phyloP scores from a whole-genome alignment of 2,329 filamentous ascomycete species.

The Colletotrichum musae region DNA sequence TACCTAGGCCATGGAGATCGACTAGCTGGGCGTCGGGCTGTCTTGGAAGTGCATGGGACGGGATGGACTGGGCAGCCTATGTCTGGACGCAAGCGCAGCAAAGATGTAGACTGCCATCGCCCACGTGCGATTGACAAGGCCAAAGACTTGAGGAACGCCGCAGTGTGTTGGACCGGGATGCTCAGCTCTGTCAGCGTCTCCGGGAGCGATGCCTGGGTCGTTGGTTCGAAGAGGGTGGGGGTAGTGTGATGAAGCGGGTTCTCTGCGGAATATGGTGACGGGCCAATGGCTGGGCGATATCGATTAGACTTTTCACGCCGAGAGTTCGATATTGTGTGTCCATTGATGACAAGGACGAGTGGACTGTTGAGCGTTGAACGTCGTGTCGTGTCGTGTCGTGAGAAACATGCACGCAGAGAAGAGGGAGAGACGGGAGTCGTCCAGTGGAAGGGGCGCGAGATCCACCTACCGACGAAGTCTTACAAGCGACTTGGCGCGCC shows the following conservation, averaged over 20 bases:
- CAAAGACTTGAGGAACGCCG: conserved; percentile 4
- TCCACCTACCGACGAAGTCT: background rate
- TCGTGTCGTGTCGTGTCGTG: conserved; percentile 1
- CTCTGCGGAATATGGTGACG: too few relatives aligned
- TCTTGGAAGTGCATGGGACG: conserved; percentile 13
- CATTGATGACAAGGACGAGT: background rate
- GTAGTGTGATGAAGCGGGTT: background rate
- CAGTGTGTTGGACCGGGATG: background rate
- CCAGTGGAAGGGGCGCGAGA: background rate
- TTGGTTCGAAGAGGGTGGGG: background rate
- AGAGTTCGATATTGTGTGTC: background rate
- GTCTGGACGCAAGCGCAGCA: conserved; percentile 10
- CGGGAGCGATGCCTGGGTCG: background rate
- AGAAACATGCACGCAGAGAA: background rate
- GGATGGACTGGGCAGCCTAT: conserved; percentile 8
- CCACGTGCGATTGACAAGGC: conserved; percentile 23
- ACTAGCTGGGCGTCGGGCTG: conserved; percentile 10
- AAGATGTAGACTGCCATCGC: background rate
- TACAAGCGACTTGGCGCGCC: conserved; percentile 35
- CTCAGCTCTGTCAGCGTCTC: conserved; percentile 11
- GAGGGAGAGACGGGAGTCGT: background rate
- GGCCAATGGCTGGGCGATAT: background rate
- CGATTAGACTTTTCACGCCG: background rate
- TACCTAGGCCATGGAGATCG: background rate
- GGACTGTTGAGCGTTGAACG: too few relatives aligned